Percentiles rank a stretch among this genome's conserved stretches.
Conservation (phyloP, 1,284 basidiomycete species). For the Sphaerobolus stellatus region DNA sequence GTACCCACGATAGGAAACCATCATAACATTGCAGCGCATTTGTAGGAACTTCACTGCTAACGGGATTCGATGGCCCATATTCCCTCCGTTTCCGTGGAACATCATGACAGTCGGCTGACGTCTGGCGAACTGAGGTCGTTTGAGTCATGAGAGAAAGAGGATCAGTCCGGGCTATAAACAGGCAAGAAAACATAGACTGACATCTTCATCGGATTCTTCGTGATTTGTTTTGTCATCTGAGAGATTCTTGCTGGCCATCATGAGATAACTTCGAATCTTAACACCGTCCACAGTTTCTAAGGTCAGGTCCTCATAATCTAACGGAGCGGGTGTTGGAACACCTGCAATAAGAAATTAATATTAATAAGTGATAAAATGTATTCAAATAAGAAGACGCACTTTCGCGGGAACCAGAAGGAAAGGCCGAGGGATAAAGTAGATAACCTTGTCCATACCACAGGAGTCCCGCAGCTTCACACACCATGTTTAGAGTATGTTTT, state of each 20-base stretch:
- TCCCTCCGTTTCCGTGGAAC: slow-evolving; percentile 90
- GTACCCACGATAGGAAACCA: slow-evolving; percentile 85
- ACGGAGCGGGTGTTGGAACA: slow-evolving; percentile 67
- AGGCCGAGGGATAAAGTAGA: slow-evolving; percentile 88
- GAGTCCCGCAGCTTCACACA: slow-evolving; percentile 59
- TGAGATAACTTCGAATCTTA: slow-evolving; percentile 60
- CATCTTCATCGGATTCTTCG: slow-evolving; percentile 31
- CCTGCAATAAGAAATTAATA: slow-evolving; percentile 40
- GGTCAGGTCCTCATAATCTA: slow-evolving; percentile 73
- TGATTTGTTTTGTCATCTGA: no score
- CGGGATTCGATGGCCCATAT: slow-evolving; percentile 85
- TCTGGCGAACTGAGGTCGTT: slow-evolving; percentile 68
- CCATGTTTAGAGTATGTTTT: slow-evolving; percentile 7
- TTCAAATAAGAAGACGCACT: slow-evolving; percentile 41
- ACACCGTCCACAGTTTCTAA: slow-evolving; percentile 64
- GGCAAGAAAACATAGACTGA: slow-evolving; percentile 9
- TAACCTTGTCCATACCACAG: slow-evolving; percentile 85
- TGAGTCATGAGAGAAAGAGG: no score
- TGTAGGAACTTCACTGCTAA: slow-evolving; percentile 84
- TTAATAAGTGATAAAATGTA: not conserved
- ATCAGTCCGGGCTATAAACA: no score
- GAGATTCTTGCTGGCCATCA: slow-evolving; percentile 40
- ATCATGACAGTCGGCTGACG: slow-evolving; percentile 82
- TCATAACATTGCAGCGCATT: slow-evolving; percentile 86
- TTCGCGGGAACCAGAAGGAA: slow-evolving; percentile 78